Evolutionary conservation across 1,139 yeast genomes (phyloP).

Genomic region (Suhomyces kunorum): DNA sequence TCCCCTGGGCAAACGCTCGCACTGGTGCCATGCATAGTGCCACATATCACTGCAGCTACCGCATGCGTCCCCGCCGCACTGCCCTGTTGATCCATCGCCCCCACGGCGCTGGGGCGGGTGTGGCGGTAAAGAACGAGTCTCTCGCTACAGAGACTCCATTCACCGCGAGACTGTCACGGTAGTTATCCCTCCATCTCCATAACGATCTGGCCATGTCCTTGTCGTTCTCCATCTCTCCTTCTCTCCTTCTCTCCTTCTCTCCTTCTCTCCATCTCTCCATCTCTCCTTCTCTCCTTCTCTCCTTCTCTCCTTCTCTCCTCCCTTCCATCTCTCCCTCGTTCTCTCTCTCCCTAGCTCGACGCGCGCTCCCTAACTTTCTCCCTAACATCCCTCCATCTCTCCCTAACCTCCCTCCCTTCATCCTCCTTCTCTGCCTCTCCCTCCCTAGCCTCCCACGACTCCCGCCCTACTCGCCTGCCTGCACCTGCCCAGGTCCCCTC

Average conservation of each 20-base stretch:
- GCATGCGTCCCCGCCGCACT: constrained; percentile 2
- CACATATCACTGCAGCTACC: constrained; percentile 1
- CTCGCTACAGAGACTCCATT: too few species aligned
- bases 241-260: background rate
- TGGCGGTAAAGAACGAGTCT: too few species aligned
- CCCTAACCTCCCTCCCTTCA: background rate
- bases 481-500: background rate
- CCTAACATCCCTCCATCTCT: background rate
- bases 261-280: background rate
- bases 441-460: background rate
- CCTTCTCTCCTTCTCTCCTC: background rate
- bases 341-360: too few species aligned
- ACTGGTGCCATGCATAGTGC: constrained; percentile 1
- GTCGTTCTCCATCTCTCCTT: background rate
- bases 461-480: constrained; percentile 1
- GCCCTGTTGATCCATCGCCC: constrained; percentile 1
- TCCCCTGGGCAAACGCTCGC: background rate
- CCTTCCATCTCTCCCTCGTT: background rate
- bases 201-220: too few species aligned
- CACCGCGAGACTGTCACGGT: too few species aligned
- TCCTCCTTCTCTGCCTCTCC: background rate
- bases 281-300: background rate
- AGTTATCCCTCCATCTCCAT: too few species aligned
- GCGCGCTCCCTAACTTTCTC: too few species aligned
- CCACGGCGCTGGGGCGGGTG: background rate